These are phyloP conservation scores for Solanum ahanhuiri DNA, from an alignment of 257 asterid genomes.

Conservation along the genomic window DNA sequence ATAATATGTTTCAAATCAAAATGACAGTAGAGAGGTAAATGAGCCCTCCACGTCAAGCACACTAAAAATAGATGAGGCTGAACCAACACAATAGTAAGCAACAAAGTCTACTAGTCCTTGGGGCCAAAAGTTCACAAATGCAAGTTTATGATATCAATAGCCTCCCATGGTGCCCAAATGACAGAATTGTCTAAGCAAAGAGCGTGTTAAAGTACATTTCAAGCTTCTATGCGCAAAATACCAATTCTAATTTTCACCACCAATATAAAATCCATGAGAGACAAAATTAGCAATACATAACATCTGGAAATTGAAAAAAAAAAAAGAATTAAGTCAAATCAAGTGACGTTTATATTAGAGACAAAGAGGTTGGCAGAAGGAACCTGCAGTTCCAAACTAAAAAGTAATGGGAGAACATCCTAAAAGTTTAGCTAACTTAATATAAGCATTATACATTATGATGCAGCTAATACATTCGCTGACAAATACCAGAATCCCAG, in stretches of 20 bases:
- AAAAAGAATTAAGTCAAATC: background rate
- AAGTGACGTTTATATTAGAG: background rate
- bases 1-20: slow-evolving; percentile 4
- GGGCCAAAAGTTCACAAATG: background rate
- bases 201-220: background rate
- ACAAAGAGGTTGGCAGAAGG: background rate
- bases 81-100: background rate
- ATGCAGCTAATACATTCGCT: background rate
- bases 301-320: background rate
- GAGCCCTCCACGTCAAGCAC: background rate
- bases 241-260: background rate
- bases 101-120: background rate
- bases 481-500: background rate
- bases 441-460: background rate
- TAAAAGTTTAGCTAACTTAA: background rate
- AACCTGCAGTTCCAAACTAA: background rate
- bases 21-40: slow-evolving; percentile 7
- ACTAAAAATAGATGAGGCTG: background rate
- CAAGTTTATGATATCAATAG: background rate
- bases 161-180: background rate
- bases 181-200: background rate
- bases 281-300: background rate
- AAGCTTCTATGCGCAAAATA: background rate
- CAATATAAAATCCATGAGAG: background rate
- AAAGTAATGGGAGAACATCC: background rate